Conservation (phyloP, 2,329 filamentous ascomycete species). For the Monilinia laxa region DNA sequence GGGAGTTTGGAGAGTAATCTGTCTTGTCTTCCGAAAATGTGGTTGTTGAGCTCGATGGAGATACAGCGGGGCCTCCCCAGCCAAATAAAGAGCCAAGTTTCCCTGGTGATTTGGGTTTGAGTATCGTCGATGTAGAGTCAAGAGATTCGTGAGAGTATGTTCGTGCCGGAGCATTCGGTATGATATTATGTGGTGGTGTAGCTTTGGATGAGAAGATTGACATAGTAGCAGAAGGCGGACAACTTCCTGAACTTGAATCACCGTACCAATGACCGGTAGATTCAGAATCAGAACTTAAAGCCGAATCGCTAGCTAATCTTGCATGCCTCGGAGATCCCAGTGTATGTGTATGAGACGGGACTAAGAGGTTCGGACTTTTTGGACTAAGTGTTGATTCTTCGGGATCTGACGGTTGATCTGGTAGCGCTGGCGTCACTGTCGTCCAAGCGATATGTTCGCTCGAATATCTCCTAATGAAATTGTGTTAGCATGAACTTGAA, state of each 20-base stretch:
- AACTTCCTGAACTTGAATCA: conserved; percentile 33
- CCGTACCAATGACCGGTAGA: conserved; percentile 37
- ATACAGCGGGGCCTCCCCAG: conserved; percentile 55
- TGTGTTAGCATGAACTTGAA: conserved; percentile 12
- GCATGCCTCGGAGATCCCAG: conserved; percentile 36
- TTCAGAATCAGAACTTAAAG: conserved; percentile 35
- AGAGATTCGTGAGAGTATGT: conserved; percentile 35
- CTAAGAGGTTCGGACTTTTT: conserved; percentile 32
- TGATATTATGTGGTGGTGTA: conserved; percentile 38
- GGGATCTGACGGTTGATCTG: conserved; percentile 26
- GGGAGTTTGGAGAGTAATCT: conserved; percentile 58
- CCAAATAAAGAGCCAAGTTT: conserved; percentile 67
- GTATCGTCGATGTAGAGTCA: conserved; percentile 34
- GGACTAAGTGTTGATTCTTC: conserved; percentile 26
- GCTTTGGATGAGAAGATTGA: conserved; percentile 41
- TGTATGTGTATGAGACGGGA: conserved; percentile 30
- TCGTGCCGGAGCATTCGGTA: conserved; percentile 31
- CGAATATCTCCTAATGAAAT: conserved; percentile 29
- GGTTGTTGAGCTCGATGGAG: conserved; percentile 58
- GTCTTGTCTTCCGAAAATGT: conserved; percentile 54
- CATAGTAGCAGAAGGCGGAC: conserved; percentile 38
- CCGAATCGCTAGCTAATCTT: conserved; percentile 37
- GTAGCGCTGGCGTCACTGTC: conserved; percentile 27
- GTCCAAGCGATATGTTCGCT: conserved; percentile 34
- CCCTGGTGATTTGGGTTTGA: conserved; percentile 51